Conservation (phyloP, 208 protist species). For the Trichomonas gallinae region DNA sequence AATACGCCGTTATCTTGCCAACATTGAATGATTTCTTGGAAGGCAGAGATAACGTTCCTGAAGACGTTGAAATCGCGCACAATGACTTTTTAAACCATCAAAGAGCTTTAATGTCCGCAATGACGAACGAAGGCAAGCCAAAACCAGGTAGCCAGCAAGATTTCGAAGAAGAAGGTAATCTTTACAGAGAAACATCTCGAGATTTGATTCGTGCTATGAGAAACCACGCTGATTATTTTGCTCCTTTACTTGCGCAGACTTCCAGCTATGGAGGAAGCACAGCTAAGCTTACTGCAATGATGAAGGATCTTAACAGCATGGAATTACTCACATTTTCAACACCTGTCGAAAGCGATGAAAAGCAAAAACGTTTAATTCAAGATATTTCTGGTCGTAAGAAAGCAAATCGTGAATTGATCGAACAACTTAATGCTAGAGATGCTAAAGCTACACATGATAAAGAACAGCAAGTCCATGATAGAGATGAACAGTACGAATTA, state of each 20-base stretch:
- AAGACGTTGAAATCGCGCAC: neutral
- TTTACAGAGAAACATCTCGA: neutral
- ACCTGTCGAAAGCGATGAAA: conserved; percentile 14
- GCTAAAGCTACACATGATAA: neutral
- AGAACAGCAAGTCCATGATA: neutral
- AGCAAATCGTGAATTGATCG: neutral
- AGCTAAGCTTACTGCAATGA: neutral
- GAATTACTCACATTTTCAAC: neutral
- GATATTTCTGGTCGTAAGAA: neutral
- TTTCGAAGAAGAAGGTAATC: neutral
- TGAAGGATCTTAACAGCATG: neutral
- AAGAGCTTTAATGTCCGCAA: neutral
- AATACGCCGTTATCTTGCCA: neutral
- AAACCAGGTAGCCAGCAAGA: neutral
- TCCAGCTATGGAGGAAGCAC: neutral
- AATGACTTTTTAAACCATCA: neutral
- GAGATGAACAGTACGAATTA: neutral
- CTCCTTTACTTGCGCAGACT: neutral
- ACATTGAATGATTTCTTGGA: conserved; percentile 4
- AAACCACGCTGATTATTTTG: neutral
- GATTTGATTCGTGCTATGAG: neutral
- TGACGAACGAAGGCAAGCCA: neutral
- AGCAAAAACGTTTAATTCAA: neutral
- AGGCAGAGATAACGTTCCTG: neutral
- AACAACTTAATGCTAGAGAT: neutral